Base-by-base conservation (phyloP, 2,329 filamentous ascomycete species). In the Diaporthe helianthi region DNA sequence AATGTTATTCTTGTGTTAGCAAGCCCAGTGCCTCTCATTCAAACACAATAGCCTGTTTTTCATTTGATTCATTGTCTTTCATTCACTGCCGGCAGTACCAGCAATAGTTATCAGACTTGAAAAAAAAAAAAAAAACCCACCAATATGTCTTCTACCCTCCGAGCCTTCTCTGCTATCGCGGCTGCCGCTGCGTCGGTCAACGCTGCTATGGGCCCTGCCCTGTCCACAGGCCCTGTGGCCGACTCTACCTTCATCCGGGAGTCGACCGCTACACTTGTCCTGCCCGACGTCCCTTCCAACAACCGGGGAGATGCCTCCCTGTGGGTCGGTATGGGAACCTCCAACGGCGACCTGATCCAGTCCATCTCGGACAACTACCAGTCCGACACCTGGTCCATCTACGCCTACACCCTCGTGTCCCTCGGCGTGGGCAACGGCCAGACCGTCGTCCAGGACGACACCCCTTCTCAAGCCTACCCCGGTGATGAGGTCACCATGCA, bases 241-340 rank as follows among this genome's bases (percentile, higher is more conserved):
- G 71, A 72, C 46, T 72, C 77, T 73, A 79, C 80, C 0, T 84
- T 78, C 73, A 84, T 84, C 73, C 77, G 79, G 31, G 80, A 83
- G 70, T 76, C 82, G 4, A 81, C 77, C 19, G 80, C 82, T 1
- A 84, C 82, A 7, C 76, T 84, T 19, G 73, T 81, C 19, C 76
- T 84, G 4, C 82, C 83, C 4, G 73, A 78, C 0, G 72, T 74
- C 1, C 82, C 83, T 1, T 78, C 74, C 41, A 77, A 78, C 44
- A 78, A 76, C 47, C 75, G 75, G 6, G 80, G 81, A 36, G 77
- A 79, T 66, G 72, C 79, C 24, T 82, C 81, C 76, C 68, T 85
- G 22, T 84, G 82, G 83, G 80, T 83, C 19, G 83, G 83, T 15
- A 83, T 84, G 82, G 82, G 82, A 4, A 84, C 82, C 5, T 81